Evolutionary conservation across 1,139 yeast species (phyloP), one percentile per base, ranked within the genome.

Genomic region (Suhomyces choctaworum): DNA sequence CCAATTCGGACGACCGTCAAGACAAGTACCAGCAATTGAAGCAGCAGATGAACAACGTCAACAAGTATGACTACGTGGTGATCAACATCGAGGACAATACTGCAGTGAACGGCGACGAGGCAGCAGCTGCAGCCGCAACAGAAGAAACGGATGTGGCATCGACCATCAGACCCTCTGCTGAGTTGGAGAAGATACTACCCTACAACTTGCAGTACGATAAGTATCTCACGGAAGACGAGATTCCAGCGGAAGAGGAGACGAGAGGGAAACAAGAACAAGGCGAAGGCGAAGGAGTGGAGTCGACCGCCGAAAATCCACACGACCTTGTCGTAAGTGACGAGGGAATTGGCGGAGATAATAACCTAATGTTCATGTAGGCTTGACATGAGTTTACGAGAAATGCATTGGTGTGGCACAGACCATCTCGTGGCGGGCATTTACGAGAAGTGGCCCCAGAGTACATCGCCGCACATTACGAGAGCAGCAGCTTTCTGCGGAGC

Each of bases 131-230:
- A 7, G 32, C 21, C n/a, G 20, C 15, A 9, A 19, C 20, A 12
- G 21, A 47, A 5, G 50, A 44, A 13, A 36, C 35, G 8, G 27
- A 24, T 4, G 42, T 32, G 10, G 44, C 39, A 5, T 44, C 51
- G 12, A 25, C 39, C 2, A 44, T 57, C 3, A 40, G 42, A 22
- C 62, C 64, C 0, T 47, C 61, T 2, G 41, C 47, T 8, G 52
- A 50, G 5, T 44, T 60, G 36, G 47, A 45, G 12, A 34, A 46
- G 10, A 32, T 52, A 4, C 48, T 64, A 22, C 70, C 71, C 0
- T 64, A 64, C 41, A 65, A 65, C 34, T 29, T 64, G n/a, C 46
- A 48, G 34, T 65, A 65, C 41, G 50, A 52, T 25, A 47, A 45
- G 12, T 38, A 40, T 11, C 45, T 64, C 19, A 37, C 54, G 10